Conservation (phyloP, 2,329 filamentous ascomycete genomes). For the Fusarium sp. region DNA sequence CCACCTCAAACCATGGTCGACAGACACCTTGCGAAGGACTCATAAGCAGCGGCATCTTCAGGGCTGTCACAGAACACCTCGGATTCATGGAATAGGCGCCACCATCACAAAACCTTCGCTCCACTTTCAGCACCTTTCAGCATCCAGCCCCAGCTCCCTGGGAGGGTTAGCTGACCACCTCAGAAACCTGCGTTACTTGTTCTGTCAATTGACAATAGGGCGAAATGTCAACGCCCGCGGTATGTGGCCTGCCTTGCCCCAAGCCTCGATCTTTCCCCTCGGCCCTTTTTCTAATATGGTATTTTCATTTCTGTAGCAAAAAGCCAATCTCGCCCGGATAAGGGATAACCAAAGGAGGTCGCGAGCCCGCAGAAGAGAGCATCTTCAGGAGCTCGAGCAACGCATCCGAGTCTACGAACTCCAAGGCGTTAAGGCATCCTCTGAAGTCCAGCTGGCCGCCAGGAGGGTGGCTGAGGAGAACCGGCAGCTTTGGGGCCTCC, state of each 20-base stretch:
- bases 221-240: conserved; percentile 49
- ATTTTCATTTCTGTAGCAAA: conserved; percentile 46
- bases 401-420: conserved; percentile 71
- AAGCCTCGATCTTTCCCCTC: conserved; percentile 3
- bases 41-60: background rate
- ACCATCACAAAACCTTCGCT: background rate
- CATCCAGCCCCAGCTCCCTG: background rate
- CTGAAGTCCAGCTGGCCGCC: conserved; percentile 79
- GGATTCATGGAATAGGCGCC: background rate
- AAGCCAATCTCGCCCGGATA: conserved; percentile 65
- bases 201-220: conserved; percentile 34
- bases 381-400: conserved; percentile 76
- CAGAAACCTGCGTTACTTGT: conserved; percentile 4
- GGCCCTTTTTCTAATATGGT: conserved; percentile 30
- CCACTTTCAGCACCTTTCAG: background rate
- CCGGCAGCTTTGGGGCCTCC: conserved; percentile 69
- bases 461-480: conserved; percentile 78
- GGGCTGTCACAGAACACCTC: background rate
- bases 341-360: conserved; percentile 82
- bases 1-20: background rate
- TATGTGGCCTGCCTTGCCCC: conserved; percentile 37
- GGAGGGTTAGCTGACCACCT: background rate
- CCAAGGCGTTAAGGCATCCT: conserved; percentile 75
- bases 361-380: conserved; percentile 78
- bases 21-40: background rate